phyloP scores from a whole-genome alignment of 1,284 basidiomycete genomes.

The Cryptococcus amylolentus region DNA sequence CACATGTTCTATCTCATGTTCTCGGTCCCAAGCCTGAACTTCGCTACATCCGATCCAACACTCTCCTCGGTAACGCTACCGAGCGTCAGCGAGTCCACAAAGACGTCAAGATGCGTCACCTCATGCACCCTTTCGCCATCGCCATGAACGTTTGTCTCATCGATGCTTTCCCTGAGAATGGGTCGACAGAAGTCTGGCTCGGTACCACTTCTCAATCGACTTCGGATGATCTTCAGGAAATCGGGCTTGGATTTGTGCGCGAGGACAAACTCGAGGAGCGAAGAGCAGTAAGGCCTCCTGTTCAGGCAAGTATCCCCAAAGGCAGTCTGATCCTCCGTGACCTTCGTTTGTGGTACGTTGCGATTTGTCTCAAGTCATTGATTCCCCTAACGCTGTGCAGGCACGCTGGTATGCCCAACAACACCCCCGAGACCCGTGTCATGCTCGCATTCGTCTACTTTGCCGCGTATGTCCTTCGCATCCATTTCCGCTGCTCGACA shows the following conservation, averaged over 20 bases:
- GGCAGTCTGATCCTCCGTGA: no score
- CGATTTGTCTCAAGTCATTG: no score
- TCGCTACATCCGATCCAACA: slow-evolving; percentile 19
- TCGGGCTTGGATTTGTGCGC: no score
- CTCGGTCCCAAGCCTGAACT: slow-evolving; percentile 16
- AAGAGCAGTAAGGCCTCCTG: no score
- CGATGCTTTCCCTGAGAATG: slow-evolving; percentile 16
- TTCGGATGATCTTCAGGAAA: no score
- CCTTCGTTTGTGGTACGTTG: no score
- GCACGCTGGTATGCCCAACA: slow-evolving; percentile 22
- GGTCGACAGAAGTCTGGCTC: slow-evolving; percentile 17
- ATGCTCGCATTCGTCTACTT: slow-evolving; percentile 18
- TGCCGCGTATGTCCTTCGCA: slow-evolving; percentile 7
- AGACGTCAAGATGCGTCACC: slow-evolving; percentile 15
- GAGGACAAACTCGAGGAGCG: no score
- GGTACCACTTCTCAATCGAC: slow-evolving; percentile 3
- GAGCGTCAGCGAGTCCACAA: slow-evolving; percentile 14
- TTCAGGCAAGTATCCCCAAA: no score
- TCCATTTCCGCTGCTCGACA: not conserved
- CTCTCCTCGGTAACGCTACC: slow-evolving; percentile 11
- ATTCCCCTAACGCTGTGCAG: not conserved
- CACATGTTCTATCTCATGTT: slow-evolving; percentile 10
- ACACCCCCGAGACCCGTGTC: slow-evolving; percentile 13
- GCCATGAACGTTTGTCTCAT: slow-evolving; percentile 12
- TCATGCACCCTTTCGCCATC: slow-evolving; percentile 15